These are phyloP conservation scores for Mucor velutinosus DNA, from an alignment of 371 early-diverging fungal genomes.

Conservation along the genomic window DNA sequence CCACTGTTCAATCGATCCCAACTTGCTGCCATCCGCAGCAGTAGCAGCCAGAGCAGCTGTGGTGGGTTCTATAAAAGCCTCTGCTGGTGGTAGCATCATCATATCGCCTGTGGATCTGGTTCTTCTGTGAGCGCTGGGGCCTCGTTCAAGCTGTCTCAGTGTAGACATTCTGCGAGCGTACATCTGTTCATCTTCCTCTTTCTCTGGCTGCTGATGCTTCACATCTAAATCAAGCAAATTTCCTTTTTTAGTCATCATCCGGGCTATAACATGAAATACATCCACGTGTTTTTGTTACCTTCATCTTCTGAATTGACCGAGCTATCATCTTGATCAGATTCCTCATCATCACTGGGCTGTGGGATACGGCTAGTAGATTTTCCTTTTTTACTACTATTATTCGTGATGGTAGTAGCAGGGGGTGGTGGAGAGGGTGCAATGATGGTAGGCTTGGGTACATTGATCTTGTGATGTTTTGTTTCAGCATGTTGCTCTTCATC, in stretches of 20 bases:
- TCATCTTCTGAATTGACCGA: constrained; percentile 8
- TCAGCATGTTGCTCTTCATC: not conserved
- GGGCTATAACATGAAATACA: not conserved
- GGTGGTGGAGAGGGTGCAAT: not conserved
- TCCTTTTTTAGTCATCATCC: constrained; percentile 9
- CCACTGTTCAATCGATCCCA: constrained; percentile 30
- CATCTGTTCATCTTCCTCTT: constrained; percentile 13
- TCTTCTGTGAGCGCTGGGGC: constrained; percentile 31
- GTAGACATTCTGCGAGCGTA: constrained; percentile 34
- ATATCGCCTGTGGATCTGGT: constrained; percentile 31
- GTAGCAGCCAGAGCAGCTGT: not conserved
- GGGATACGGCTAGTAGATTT: not conserved
- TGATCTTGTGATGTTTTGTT: not conserved
- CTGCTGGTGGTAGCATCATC: constrained; percentile 10
- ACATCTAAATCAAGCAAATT: constrained; percentile 6
- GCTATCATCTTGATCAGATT: constrained; percentile 11
- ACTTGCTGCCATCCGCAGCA: not conserved
- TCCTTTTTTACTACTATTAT: not conserved
- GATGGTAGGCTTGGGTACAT: constrained; percentile 2
- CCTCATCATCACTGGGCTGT: constrained; percentile 29
- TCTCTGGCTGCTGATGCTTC: not conserved
- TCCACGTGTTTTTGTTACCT: constrained; percentile 13
- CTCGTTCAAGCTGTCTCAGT: constrained; percentile 30
- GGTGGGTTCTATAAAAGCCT: constrained; percentile 4
- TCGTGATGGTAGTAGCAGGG: not conserved